Evolutionary conservation across 1,139 yeast genomes (phyloP).

Genomic region (Diutina mesorugosa): DNA sequence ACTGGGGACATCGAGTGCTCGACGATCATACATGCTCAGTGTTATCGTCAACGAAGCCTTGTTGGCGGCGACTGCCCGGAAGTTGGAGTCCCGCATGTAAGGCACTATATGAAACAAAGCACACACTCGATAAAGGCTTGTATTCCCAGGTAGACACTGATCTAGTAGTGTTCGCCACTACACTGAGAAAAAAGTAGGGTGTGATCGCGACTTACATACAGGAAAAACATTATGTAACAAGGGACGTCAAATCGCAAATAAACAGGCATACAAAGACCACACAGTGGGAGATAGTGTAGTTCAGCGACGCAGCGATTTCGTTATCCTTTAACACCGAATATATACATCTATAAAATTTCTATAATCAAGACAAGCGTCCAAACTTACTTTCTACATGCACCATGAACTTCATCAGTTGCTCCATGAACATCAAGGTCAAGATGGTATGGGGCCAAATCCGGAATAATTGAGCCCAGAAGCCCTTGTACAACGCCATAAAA

Average conservation of each 20-base stretch:
- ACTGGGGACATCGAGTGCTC: slow-evolving; percentile 86
- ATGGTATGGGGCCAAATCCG: slow-evolving; percentile 95
- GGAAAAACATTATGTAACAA: background rate
- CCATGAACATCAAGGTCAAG: slow-evolving; percentile 86
- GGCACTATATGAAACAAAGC: slow-evolving; percentile 2
- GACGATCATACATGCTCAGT: slow-evolving; percentile 74
- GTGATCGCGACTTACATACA: background rate
- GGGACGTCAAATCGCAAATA: no score
- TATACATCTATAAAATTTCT: background rate
- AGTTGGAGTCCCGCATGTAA: slow-evolving; percentile 81
- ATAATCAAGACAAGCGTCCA: background rate
- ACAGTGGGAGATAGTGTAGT: no score
- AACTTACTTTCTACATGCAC: slow-evolving; percentile 7
- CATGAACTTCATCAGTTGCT: slow-evolving; percentile 69
- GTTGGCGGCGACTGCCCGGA: slow-evolving; percentile 64
- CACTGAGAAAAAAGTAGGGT: background rate
- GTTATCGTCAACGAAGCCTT: slow-evolving; percentile 87
- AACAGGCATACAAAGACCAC: no score
- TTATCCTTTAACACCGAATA: background rate
- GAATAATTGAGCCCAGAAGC: slow-evolving; percentile 83
- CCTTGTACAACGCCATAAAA: slow-evolving; percentile 78
- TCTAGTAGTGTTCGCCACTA: background rate
- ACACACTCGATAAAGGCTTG: background rate
- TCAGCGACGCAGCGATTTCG: no score
- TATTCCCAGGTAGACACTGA: background rate